These are phyloP conservation scores for Scedosporium dehoogii DNA, from an alignment of 2,329 filamentous ascomycete species.

Conservation along the genomic window DNA sequence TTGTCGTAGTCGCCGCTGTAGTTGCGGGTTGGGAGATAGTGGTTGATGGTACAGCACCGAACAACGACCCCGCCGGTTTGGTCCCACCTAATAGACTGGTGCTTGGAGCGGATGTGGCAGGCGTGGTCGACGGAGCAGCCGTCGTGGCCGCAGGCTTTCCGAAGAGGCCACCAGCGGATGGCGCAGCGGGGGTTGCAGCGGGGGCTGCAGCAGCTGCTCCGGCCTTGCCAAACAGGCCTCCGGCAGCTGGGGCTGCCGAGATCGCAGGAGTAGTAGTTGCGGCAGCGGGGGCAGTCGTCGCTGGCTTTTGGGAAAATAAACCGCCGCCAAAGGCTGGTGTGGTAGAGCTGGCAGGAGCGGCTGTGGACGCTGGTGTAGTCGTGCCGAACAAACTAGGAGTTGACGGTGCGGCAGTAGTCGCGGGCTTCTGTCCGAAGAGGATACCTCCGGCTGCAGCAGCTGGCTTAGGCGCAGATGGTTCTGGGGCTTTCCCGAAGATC, in stretches of 20 bases:
- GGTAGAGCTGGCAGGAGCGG: background rate
- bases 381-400: constrained; percentile 4
- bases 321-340: background rate
- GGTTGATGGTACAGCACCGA: constrained; percentile 8
- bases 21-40: constrained; percentile 6
- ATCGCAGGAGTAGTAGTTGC: constrained; percentile 6
- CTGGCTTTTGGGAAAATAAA: background rate
- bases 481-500: constrained; percentile 1
- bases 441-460: background rate
- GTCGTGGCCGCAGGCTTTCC: constrained; percentile 16
- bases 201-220: background rate
- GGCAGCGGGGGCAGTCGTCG: background rate
- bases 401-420: constrained; percentile 1
- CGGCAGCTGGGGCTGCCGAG: constrained; percentile 10
- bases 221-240: constrained; percentile 12
- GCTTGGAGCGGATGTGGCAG: constrained; percentile 21
- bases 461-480: background rate
- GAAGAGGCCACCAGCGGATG: constrained; percentile 17
- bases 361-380: background rate
- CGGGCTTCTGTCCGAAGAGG: constrained; percentile 7
- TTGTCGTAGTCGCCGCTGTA: constrained; percentile 9
- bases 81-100: constrained; percentile 10
- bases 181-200: background rate
- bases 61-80: constrained; percentile 1
- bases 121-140: constrained; percentile 18